Evolutionary conservation across 345 rosid genomes (phyloP).

Genomic region (thale cress (Arabidopsis thaliana)): TAIR10.1 NC_003076.8:19803001-19803500

Average conservation of each 20-base stretch:
- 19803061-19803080: slow-evolving; percentile 9
- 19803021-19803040: slow-evolving; percentile 55
- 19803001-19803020: slow-evolving; percentile 22
- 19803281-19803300: not conserved
- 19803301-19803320: not conserved
- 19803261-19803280: not conserved
- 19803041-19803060: slow-evolving; percentile 20
- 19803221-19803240: not conserved
- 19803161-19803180: slow-evolving; percentile 84
- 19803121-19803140: slow-evolving; percentile 48
- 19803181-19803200: slow-evolving; percentile 94
- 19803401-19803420: not conserved
- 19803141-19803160: slow-evolving; percentile 99
- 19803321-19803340: not conserved
- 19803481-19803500: not conserved
- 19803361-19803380: not conserved
- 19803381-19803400: not conserved
- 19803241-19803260: not conserved
- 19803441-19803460: not conserved
- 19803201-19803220: slow-evolving; percentile 91
- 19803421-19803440: not conserved
- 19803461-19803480: not conserved
- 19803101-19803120: not conserved
- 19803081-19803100: not conserved
- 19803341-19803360: not conserved